These are phyloP conservation scores for Penicillium paneum DNA, from an alignment of 2,329 filamentous ascomycete species.

Conservation along the genomic window DNA sequence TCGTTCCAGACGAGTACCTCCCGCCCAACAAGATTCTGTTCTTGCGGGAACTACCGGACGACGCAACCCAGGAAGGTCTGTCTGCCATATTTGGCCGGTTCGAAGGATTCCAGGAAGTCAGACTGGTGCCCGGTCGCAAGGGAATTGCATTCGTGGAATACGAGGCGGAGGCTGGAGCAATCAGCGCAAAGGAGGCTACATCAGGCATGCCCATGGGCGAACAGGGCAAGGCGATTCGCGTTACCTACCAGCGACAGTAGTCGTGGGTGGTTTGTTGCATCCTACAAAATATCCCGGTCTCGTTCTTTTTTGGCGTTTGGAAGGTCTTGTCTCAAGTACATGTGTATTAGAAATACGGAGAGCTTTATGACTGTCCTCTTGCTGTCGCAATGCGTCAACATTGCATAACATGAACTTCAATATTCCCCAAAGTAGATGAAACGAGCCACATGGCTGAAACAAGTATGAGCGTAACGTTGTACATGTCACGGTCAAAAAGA, in stretches of 20 bases:
- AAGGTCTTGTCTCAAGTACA: conserved; percentile 18
- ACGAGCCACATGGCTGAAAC: conserved; percentile 1
- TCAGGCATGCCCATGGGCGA: conserved; percentile 77
- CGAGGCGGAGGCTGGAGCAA: conserved; percentile 82
- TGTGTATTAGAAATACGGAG: conserved; percentile 16
- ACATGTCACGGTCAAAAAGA: conserved; percentile 7
- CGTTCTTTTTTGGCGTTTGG: conserved; percentile 32
- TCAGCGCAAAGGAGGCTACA: conserved; percentile 89
- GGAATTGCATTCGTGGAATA: conserved; percentile 98
- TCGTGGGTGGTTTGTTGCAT: conserved; percentile 12
- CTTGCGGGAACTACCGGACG: conserved; percentile 85
- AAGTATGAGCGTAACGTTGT: conserved; percentile 10
- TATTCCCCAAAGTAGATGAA: conserved; percentile 11
- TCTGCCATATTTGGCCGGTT: conserved; percentile 80
- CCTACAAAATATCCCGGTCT: conserved; percentile 18
- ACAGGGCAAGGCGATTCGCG: conserved; percentile 76
- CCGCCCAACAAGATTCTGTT: conserved; percentile 97
- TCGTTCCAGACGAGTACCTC: conserved; percentile 95
- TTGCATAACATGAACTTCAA: conserved; percentile 7
- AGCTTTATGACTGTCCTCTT: conserved; percentile 1
- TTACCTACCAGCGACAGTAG: conserved; percentile 86
- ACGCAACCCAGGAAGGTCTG: conserved; percentile 76
- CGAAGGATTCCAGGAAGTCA: conserved; percentile 90
- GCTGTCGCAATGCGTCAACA: not conserved
- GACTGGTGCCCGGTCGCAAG: conserved; percentile 77